Percentiles rank a stretch among this genome's conserved stretches.
Evolutionary conservation across 225 moss, liverwort and hornwort species (phyloP).

Genomic region (Lunularia cruciata): DNA sequence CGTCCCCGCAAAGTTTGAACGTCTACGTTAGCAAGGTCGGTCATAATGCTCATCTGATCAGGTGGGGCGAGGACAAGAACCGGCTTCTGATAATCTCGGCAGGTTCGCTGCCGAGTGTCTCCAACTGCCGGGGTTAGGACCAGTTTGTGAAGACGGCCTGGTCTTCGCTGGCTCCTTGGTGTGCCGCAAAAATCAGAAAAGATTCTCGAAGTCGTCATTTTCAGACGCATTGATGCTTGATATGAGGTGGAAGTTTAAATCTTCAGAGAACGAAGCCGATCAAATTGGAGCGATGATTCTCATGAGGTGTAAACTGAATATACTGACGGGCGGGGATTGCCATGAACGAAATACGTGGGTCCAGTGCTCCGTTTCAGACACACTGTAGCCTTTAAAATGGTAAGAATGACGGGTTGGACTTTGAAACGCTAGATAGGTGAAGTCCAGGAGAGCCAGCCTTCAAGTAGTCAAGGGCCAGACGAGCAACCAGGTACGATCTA

Average conservation of each 20-base stretch:
- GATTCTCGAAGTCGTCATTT: neutral
- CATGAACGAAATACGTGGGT: neutral
- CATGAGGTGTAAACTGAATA: slow-evolving; percentile 7
- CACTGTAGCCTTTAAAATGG: neutral
- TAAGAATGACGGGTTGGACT: neutral
- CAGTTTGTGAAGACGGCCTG: neutral
- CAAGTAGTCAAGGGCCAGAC: no score
- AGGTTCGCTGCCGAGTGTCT: neutral
- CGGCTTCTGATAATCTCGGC: neutral
- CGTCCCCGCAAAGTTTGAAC: neutral
- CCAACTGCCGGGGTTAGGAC: neutral
- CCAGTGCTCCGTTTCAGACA: neutral
- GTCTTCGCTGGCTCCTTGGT: neutral
- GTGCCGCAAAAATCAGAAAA: neutral
- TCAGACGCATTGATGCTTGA: neutral
- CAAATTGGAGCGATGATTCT: neutral
- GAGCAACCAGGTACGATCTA: neutral
- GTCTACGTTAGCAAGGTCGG: neutral
- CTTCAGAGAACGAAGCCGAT: neutral
- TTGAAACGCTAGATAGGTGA: neutral
- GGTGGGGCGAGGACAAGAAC: neutral
- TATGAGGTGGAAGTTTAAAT: neutral
- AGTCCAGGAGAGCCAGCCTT: slow-evolving; percentile 1
- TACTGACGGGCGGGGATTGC: slow-evolving; percentile 1
- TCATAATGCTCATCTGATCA: neutral